Conservation (phyloP, 345 rosid species). For the Linum tenue region DNA sequence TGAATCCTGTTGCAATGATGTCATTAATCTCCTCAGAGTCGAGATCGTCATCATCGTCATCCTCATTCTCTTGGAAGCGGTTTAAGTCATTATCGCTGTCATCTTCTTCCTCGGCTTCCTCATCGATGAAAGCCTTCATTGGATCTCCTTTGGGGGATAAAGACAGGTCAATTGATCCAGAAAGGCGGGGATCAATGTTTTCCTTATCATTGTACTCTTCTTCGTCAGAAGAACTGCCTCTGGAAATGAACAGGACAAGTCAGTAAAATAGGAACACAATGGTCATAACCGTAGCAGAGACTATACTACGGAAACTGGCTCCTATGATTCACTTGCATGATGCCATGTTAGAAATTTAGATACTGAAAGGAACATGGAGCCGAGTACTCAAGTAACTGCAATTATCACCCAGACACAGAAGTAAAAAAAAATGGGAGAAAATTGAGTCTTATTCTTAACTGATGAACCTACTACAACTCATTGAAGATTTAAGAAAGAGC, state of each 20-base stretch:
- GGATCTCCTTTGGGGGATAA: conserved; percentile 54
- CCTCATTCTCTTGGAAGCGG: conserved; percentile 59
- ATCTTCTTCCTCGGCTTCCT: conserved; percentile 91
- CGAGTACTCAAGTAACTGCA: too few species aligned
- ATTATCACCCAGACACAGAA: too few species aligned
- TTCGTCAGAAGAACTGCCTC: conserved; percentile 46
- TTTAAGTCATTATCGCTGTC: conserved; percentile 78
- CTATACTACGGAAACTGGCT: background rate
- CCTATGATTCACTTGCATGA: background rate
- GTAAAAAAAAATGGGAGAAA: too few species aligned
- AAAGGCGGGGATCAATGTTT: conserved; percentile 31
- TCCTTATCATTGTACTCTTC: conserved; percentile 55
- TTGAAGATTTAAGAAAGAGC: too few species aligned
- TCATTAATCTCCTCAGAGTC: conserved; percentile 61
- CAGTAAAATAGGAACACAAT: conserved; percentile 1
- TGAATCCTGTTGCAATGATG: conserved; percentile 60
- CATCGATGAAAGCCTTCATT: conserved; percentile 76
- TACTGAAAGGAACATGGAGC: background rate
- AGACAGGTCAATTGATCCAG: conserved; percentile 24
- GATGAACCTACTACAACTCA: too few species aligned
- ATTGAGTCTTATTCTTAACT: too few species aligned
- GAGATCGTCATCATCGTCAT: conserved; percentile 58
- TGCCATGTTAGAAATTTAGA: background rate
- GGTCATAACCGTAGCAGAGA: conserved; percentile 8
- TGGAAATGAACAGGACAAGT: background rate